These are phyloP conservation scores for Marasmius oreades DNA, from an alignment of 1,284 basidiomycete species.

Conservation along the genomic window DNA sequence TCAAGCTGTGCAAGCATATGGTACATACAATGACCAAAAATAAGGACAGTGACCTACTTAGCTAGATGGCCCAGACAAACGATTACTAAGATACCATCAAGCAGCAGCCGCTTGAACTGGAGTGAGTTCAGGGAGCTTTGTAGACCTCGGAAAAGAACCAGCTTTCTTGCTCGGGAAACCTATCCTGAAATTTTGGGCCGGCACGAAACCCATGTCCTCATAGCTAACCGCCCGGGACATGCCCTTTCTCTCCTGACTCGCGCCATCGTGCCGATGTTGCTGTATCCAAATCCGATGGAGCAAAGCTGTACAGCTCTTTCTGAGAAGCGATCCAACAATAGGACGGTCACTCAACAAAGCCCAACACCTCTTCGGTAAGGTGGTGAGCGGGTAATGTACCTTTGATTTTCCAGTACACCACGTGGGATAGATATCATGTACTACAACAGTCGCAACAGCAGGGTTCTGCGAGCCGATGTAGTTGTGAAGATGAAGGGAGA, in stretches of 20 bases:
- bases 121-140: background rate
- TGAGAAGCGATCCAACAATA: background rate
- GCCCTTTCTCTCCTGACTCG: background rate
- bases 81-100: too few species aligned
- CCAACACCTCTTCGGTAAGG: constrained; percentile 42
- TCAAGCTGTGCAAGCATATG: too few species aligned
- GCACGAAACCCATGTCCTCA: background rate
- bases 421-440: constrained; percentile 50
- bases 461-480: constrained; percentile 52
- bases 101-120: background rate
- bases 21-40: too few species aligned
- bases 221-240: constrained; percentile 2
- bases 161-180: background rate
- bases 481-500: constrained; percentile 59
- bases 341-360: constrained; percentile 36
- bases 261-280: background rate
- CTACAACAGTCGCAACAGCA: constrained; percentile 43
- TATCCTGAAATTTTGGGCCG: background rate
- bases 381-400: constrained; percentile 23
- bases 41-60: too few species aligned
- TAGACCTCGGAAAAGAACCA: background rate
- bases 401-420: constrained; percentile 49
- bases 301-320: constrained; percentile 4
- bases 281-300: background rate
- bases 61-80: too few species aligned